Evolutionary conservation across 495 filamentous ascomycete species (phyloP).

Genomic region (Penicillium longicatenatum): DNA sequence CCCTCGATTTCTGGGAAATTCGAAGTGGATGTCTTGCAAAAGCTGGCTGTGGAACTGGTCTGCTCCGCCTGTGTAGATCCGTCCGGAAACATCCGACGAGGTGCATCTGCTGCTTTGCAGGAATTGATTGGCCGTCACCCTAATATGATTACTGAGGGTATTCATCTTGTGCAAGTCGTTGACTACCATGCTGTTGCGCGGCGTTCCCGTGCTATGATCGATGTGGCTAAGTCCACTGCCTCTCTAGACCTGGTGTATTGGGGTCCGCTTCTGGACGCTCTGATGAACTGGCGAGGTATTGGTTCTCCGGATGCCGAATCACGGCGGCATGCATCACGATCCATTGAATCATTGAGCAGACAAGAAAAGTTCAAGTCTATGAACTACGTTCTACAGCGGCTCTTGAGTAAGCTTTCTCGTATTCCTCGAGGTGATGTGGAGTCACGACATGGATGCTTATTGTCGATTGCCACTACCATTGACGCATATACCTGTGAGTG

Average conservation of each 20-base stretch:
- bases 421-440: constrained; percentile 63
- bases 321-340: constrained; percentile 67
- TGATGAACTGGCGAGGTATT: constrained; percentile 88
- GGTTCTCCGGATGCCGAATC: constrained; percentile 72
- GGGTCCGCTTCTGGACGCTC: constrained; percentile 63
- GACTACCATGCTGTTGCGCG: constrained; percentile 93
- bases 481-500: constrained; percentile 34
- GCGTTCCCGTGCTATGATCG: constrained; percentile 75
- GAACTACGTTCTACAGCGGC: constrained; percentile 33
- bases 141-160: constrained; percentile 76
- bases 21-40: constrained; percentile 60
- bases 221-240: constrained; percentile 70
- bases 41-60: constrained; percentile 77
- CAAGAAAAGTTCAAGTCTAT: constrained; percentile 36
- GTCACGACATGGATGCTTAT: constrained; percentile 65
- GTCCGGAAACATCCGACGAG: constrained; percentile 87
- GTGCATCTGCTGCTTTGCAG: constrained; percentile 89
- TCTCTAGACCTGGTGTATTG: constrained; percentile 68
- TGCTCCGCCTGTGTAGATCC: constrained; percentile 84
- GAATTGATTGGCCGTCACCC: constrained; percentile 93
- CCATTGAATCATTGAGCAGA: constrained; percentile 62
- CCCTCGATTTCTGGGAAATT: constrained; percentile 27
- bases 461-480: constrained; percentile 55
- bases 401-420: constrained; percentile 46
- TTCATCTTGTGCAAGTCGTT: constrained; percentile 80